These are phyloP conservation scores for Russula brevipes DNA, from an alignment of 768 basidiomycete genomes.

Conservation along the genomic window DNA sequence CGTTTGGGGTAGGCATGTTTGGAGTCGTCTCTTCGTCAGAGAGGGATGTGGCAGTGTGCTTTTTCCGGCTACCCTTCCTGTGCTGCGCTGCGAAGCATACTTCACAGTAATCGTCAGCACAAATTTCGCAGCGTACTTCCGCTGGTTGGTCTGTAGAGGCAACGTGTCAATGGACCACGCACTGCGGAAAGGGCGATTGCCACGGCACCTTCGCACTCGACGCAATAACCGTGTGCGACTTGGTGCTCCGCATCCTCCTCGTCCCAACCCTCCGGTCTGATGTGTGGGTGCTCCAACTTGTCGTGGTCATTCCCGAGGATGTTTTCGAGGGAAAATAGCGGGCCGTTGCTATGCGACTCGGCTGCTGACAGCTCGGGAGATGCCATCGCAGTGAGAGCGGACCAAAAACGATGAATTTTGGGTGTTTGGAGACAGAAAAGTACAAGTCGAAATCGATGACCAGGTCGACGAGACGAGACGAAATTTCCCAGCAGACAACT, in stretches of 20 bases:
- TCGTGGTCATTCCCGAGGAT: constrained; percentile 65
- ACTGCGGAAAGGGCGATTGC: neutral
- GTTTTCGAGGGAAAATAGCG: constrained; percentile 57
- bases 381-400: constrained; percentile 4
- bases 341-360: constrained; percentile 13
- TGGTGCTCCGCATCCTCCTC: constrained; percentile 50
- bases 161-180: neutral
- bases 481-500: too few relatives aligned
- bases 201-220: constrained; percentile 78
- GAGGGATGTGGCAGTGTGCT: constrained; percentile 52
- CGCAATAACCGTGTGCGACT: constrained; percentile 60
- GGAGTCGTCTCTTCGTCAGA: constrained; percentile 22
- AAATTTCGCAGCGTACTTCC: constrained; percentile 64
- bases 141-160: constrained; percentile 68
- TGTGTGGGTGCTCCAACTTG: constrained; percentile 51
- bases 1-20: constrained; percentile 24
- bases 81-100: constrained; percentile 85
- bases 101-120: constrained; percentile 70
- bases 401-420: constrained; percentile 7
- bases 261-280: constrained; percentile 55
- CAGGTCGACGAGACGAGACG: neutral
- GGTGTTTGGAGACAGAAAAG: neutral
- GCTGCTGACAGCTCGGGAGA: constrained; percentile 11
- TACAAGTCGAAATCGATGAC: too few relatives aligned
- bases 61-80: constrained; percentile 71